phyloP scores from a whole-genome alignment of 495 filamentous ascomycete species.

The Pyrenula massariospora region DNA sequence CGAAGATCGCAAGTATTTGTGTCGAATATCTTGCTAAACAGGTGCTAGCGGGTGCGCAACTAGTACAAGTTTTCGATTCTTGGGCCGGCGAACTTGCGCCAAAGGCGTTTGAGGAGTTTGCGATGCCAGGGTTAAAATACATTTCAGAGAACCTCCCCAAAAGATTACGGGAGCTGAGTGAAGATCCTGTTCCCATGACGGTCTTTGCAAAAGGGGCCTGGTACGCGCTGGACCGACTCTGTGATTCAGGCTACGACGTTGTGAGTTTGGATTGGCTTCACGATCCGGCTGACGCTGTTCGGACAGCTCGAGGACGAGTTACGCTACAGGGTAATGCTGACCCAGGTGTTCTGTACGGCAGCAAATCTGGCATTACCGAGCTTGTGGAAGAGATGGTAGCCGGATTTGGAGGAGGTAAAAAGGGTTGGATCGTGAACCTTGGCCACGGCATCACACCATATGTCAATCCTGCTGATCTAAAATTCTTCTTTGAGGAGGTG shows the following conservation, averaged over 20 bases:
- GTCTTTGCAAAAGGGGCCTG: constrained; percentile 99
- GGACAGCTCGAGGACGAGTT: constrained; percentile 61
- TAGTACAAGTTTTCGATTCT: constrained; percentile 97
- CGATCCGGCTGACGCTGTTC: constrained; percentile 72
- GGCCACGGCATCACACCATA: constrained; percentile 93
- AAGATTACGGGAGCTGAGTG: constrained; percentile 55
- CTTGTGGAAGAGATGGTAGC: constrained; percentile 73
- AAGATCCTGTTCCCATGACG: constrained; percentile 89
- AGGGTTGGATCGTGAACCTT: constrained; percentile 77
- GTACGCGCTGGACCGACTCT: constrained; percentile 83
- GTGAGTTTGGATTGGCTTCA: constrained; percentile 93
- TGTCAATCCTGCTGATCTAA: constrained; percentile 83
- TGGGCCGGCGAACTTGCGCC: constrained; percentile 94
- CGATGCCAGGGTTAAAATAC: constrained; percentile 72
- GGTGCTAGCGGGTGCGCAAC: constrained; percentile 80
- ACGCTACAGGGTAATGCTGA: constrained; percentile 92
- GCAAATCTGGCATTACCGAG: constrained; percentile 62
- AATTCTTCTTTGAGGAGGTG: constrained; percentile 88
- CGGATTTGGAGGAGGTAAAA: constrained; percentile 79
- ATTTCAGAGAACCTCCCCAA: constrained; percentile 70
- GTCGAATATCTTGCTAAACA: constrained; percentile 89
- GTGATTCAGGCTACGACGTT: constrained; percentile 81
- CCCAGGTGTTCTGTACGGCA: constrained; percentile 84
- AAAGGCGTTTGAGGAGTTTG: constrained; percentile 65
- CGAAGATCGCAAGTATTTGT: constrained; percentile 85